Evolutionary conservation across 2,329 filamentous ascomycete genomes (phyloP), one percentile per base, ranked within the genome.

Genomic region (Colletotrichum limetticola): DNA sequence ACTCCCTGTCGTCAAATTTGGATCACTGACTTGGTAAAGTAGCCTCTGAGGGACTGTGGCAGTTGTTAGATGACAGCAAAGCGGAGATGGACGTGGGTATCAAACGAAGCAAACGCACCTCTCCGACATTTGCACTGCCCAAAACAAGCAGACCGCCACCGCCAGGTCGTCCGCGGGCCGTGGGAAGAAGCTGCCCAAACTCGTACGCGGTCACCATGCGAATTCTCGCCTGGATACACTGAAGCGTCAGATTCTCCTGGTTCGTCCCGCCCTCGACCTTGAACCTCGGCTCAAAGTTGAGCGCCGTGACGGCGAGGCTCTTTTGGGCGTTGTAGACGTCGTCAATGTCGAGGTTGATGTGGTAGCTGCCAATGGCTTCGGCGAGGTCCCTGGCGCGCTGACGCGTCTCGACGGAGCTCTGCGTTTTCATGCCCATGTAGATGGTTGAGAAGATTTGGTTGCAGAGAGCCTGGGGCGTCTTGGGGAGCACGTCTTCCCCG

Each of bases 291-390:
- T 88, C 85, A 76, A 93, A 94, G 53, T 84, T 85, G 1, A 91
- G 89, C 0, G 90, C 87, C 2, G 85, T 80, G 0, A 86, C 85
- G 67, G 95, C 85, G 1, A 95, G 82, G 56, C 86, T 86, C 76
- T 88, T 90, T 64, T 91, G 84, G 0, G 92, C 88, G 24, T 88
- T 84, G 74, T 91, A 90, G 9, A 92, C 87, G 1, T 87, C 86
- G 78, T 96, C 94, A 69, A 96, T 95, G 77, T 95, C 90, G 57
- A 95, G 84, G 78, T 95, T 89, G 4, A 90, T 86, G 78, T 97
- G 94, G 77, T 95, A 91, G 19, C 89, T 86, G 3, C 93, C 94
- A 65, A 96, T 94, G 5, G 84, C 86, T 4, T 84, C 78, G 5
- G 87, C 80, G 0, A 96, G 86, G 0, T 88, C 85, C 77, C 89